Conservation (phyloP, 2,329 filamentous ascomycete genomes). For the Hypoxylon sp. region DNA sequence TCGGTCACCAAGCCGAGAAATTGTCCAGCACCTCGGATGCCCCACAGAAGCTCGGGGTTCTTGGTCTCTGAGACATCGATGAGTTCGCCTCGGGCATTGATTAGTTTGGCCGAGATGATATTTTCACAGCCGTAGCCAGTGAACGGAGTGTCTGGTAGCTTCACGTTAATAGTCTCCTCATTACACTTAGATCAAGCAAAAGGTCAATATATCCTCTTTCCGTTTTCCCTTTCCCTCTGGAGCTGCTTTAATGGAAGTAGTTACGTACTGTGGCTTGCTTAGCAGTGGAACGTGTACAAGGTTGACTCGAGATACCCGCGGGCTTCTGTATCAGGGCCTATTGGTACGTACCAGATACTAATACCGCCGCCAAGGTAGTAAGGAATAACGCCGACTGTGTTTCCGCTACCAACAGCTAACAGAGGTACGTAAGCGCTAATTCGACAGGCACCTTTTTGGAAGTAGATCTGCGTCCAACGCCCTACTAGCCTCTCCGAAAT, state of each 20-base stretch:
- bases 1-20: constrained; percentile 55
- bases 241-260: background rate
- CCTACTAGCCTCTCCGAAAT: background rate
- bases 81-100: background rate
- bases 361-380: constrained; percentile 45
- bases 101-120: background rate
- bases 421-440: background rate
- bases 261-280: background rate
- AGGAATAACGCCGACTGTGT: constrained; percentile 52
- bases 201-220: too few species aligned
- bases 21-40: constrained; percentile 52
- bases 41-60: constrained; percentile 53
- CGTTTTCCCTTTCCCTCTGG: too few species aligned
- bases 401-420: constrained; percentile 51
- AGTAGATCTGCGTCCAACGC: background rate
- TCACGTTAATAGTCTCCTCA: background rate
- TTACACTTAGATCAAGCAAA: background rate
- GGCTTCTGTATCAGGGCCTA: background rate
- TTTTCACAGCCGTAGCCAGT: background rate
- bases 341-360: background rate
- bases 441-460: background rate
- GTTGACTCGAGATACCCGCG: too few species aligned
- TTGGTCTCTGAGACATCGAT: constrained; percentile 25
- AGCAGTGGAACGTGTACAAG: background rate
- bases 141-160: background rate